Evolutionary conservation across 495 filamentous ascomycete species (phyloP), one percentile per base, ranked within the genome.

Genomic region (Apodospora peruviana): DNA sequence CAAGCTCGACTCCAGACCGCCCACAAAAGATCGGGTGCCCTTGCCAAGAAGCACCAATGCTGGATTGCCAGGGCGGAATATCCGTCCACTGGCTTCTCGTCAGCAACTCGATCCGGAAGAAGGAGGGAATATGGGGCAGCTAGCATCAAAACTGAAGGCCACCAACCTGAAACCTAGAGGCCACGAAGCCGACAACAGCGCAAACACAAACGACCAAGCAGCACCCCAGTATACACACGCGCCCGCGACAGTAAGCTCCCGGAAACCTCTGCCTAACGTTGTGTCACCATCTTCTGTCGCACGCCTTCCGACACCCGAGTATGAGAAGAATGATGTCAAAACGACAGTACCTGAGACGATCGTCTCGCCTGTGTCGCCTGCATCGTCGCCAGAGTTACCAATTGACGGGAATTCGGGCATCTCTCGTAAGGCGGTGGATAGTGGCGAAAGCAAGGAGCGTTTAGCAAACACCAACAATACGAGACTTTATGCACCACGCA

Each of bases 11-110:
- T 3, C 46, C 40, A 20, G 23, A 2, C 8, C 14, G 10, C 37
- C 37, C 9, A 18, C 37, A 18, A 47, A 19, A 8, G 4, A 39
- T 20, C 53, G 52, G 35, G 48, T 55, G 18, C 58, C 53, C 19
- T 40, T 50, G 11, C 45, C 52, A 27, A 50, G 51, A 36, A 55
- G 44, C 48, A 39, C 51, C 32, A 49, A 45, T 50, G 52, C 49
- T 23, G 52, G 50, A 10, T 48, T 68, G 16, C 62, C 66, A 11
- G 66, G 64, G 19, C 49, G 60, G 24, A 61, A 68, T 25, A 64
- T 66, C 39, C 58, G 62, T 3, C 67, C 67, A 14, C 51, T 47
- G 14, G 27, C 50, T 20, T 32, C 57, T 14, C 58, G 51, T 21
- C 52, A 58, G 45, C 60, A 50, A 32, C 22, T 44, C 18, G 36